phyloP scores from a whole-genome alignment of 257 asterid species.

The Solanum corneliomulleri region DNA sequence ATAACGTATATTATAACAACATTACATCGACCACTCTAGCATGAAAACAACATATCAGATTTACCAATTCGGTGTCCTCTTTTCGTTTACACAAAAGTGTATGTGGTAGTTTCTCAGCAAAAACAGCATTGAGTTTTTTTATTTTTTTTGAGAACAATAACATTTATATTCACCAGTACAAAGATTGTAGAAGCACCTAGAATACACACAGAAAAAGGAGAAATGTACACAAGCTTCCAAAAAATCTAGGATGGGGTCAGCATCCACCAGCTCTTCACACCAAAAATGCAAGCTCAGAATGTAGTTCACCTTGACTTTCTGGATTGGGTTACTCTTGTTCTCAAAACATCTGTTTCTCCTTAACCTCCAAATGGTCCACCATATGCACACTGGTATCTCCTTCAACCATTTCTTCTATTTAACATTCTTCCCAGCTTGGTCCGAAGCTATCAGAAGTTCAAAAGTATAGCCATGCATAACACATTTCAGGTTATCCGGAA shows the following conservation, averaged over 20 bases:
- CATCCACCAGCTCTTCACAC: neutral
- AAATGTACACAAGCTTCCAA: neutral
- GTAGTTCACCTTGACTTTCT: neutral
- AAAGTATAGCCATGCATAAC: neutral
- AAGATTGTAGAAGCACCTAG: neutral
- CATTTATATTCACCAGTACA: too few relatives aligned
- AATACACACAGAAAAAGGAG: neutral
- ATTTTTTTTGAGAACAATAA: neutral
- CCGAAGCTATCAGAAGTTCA: neutral
- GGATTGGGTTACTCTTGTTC: neutral
- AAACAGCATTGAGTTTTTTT: neutral
- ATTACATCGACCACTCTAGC: neutral
- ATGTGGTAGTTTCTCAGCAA: neutral
- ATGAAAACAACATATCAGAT: neutral
- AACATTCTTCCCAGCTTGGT: neutral
- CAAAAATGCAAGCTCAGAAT: neutral
- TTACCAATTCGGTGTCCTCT: neutral
- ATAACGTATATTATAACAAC: neutral
- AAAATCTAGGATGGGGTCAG: neutral
- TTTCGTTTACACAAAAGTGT: neutral
- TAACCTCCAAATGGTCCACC: neutral
- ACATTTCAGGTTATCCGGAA: neutral
- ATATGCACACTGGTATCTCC: neutral
- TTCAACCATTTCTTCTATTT: neutral
- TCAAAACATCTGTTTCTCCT: neutral